Evolutionary conservation across 1,139 yeast genomes (phyloP), one percentile per base, ranked within the genome.

Genomic region (Debaryomyces nepalensis): DNA sequence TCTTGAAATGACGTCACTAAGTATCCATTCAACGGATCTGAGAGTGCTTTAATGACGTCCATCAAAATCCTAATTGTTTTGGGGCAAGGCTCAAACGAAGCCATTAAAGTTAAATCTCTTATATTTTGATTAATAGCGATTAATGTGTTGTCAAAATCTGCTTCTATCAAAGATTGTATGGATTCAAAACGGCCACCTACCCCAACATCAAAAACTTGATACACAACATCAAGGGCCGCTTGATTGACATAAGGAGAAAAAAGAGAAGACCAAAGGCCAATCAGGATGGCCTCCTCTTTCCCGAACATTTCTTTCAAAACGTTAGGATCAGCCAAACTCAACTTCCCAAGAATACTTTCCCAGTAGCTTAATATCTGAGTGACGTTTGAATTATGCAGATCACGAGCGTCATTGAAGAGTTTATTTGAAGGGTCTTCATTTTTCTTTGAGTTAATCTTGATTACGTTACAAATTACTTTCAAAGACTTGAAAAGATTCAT

Each of bases 51-150:
- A 3, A 81, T 63, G 2, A 89, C 74, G 64, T 90, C 97, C 81
- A 85, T 85, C 31, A 87, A 58, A 8, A 89, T 81, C 54, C 87
- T 74, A 3, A 88, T 81, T 1, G 86, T 83, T 51, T 86, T 81
- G 2, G 93, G 91, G 48, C 87, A 81, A 2, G 93, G 90, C 43
- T 87, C 90, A 55, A 73, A 85, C 34, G 80, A 78, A 26, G 71
- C 74, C 48, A 82, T 64, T 4, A 59, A 52, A 4, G 76, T 74
- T 36, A 85, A 68, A 29, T 65, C 65, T 2, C 64, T 56, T 40
- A 85, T 55, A 22, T 79, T 77, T 5, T 61, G 60, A 40, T 71
- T 73, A 41, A 81, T 75, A 1, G 83, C 81, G 22, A 48, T 53
- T 14, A 84, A 58, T 30, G 80, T 77, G 4, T 69, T 58, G 6